A percentile compares a stretch with the other conserved stretches of the same genome.
These are phyloP conservation scores for Stromatinia cepivora DNA, from an alignment of 2,329 filamentous ascomycete species.

Conservation along the genomic window DNA sequence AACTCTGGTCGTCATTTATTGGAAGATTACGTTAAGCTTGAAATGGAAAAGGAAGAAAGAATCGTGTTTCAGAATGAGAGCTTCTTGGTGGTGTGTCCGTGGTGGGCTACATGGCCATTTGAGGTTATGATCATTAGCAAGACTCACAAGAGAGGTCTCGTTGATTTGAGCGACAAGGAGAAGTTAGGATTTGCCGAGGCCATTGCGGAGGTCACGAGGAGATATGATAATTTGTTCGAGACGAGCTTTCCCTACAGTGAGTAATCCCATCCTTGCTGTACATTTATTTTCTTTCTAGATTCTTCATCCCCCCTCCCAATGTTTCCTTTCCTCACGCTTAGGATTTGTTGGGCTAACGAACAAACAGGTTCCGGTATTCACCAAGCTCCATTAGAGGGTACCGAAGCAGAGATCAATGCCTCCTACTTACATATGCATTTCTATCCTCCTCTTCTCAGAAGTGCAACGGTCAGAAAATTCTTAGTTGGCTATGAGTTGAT, in stretches of 20 bases:
- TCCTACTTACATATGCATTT: conserved; percentile 97
- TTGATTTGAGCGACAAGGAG: conserved; percentile 76
- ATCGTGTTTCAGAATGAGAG: conserved; percentile 83
- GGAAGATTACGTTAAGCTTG: conserved; percentile 77
- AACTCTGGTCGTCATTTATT: conserved; percentile 76
- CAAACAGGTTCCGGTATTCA: conserved; percentile 80
- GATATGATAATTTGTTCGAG: conserved; percentile 97
- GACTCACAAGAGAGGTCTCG: conserved; percentile 77
- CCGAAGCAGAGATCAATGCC: conserved; percentile 77
- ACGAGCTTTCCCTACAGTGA: conserved; percentile 92
- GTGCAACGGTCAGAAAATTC: conserved; percentile 93
- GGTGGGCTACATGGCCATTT: conserved; percentile 98
- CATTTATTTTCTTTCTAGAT: neutral
- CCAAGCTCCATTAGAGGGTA: conserved; percentile 85
- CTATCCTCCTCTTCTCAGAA: conserved; percentile 89
- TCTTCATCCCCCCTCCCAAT: neutral
- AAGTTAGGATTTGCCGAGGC: conserved; percentile 74
- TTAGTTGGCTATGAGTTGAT: conserved; percentile 94
- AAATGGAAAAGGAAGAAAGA: conserved; percentile 78
- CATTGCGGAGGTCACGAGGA: conserved; percentile 81
- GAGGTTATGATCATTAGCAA: conserved; percentile 89
- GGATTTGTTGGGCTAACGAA: neutral
- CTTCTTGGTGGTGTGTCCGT: conserved; percentile 88
- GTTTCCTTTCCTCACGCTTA: neutral
- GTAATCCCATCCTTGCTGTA: conserved; percentile 35